These are phyloP conservation scores for Eimeria falciformis DNA, from an alignment of 169 alveolate species.

Conservation along the genomic window DNA sequence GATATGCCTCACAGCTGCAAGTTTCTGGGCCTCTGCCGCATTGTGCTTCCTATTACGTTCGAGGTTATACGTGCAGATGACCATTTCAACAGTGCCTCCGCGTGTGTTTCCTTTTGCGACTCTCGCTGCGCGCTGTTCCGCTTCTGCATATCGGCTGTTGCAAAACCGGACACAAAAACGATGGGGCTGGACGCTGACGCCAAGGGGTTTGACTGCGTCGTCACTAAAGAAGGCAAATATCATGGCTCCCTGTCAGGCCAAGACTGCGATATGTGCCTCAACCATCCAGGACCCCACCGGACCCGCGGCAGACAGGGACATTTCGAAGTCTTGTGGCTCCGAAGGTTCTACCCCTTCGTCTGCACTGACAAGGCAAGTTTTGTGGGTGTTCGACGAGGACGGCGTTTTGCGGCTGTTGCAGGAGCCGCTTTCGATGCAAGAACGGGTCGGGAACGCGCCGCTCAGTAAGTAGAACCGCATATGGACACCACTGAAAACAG, in stretches of 20 bases:
- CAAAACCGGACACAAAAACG: conserved; percentile 17
- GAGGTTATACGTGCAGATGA: conserved; percentile 13
- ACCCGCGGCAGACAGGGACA: no score
- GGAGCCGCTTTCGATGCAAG: conserved; percentile 66
- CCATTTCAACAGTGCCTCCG: conserved; percentile 33
- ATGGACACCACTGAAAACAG: no score
- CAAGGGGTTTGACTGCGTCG: conserved; percentile 10
- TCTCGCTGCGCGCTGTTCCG: conserved; percentile 52
- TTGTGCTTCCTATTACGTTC: neutral
- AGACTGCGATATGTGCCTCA: no score
- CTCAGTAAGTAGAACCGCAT: neutral
- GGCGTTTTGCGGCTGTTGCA: conserved; percentile 62
- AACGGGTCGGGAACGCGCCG: conserved; percentile 34
- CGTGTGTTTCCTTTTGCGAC: conserved; percentile 65
- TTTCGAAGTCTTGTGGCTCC: no score
- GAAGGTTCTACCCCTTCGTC: no score
- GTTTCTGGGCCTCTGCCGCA: neutral
- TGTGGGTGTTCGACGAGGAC: conserved; percentile 61
- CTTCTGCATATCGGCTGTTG: conserved; percentile 52
- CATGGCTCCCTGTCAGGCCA: neutral
- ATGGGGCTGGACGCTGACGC: conserved; percentile 65
- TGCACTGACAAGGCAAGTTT: neutral
- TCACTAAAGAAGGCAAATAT: neutral
- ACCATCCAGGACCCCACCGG: no score
- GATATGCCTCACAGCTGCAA: neutral